Base-by-base conservation (phyloP, 106 monocot genomes). In the Iris macrosiphon region DNA sequence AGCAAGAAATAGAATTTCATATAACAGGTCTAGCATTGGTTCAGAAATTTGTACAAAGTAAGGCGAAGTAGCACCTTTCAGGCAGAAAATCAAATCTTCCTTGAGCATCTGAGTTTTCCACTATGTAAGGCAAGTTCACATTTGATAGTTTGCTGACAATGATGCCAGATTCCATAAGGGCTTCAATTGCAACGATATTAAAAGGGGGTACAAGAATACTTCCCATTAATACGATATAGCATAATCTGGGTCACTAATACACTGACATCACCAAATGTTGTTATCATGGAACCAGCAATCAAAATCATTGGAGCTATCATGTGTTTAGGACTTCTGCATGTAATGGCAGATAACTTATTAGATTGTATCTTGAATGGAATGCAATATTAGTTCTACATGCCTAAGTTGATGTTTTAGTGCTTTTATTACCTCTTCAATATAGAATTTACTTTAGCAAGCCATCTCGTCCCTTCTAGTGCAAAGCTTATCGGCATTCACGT, bases 191-290 rank as follows among this genome's bases (percentile, higher is more conserved):
- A 65, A 55, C n/a, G 21, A 6, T 68, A 4, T 13, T 29, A 11
- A 45, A 55, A 25, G 20, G 61, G 49, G 50, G 26, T n/a, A 14
- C 31, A 43, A 43, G 20, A 53, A 53, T 20, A 20, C 18, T 26
- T 52, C 10, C 10, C 10, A 4, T 56, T 56, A 22, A 28, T n/a
- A n/a, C n/a, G n/a, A n/a, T n/a, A 45, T 43, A 14, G 6, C 14
- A 50, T 25, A 95, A 72, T 95, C 94, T 30, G 81, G 82, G 56
- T 95, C 94, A 68, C 68, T 35, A 28, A 48, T n/a, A n/a, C 4
- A 67, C 46, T 39, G 22, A 95, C 79, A 76, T 95, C 94, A 70
- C 89, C 84, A 82, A 95, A 95, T 45, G 89, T 88, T 49, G 53
- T 38, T 42, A 43, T 14, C 25, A 52, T 52, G 42, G 78, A 74